Percentiles rank a stretch among this genome's conserved stretches.
These are phyloP conservation scores for Echium plantagineum DNA, from an alignment of 257 asterid species.

Conservation along the genomic window DNA sequence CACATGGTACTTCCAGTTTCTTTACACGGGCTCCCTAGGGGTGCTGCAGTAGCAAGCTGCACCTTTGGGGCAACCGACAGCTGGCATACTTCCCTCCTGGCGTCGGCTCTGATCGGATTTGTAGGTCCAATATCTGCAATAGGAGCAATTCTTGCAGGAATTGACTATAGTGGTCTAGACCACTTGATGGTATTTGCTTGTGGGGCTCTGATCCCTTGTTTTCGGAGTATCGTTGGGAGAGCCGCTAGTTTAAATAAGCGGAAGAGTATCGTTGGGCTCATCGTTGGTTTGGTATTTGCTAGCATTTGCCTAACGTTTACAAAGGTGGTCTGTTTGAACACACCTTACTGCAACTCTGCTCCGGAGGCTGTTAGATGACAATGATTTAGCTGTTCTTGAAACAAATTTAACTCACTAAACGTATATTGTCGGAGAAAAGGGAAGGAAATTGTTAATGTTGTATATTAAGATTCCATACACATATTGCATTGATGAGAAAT, in stretches of 20 bases:
- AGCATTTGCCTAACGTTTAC: constrained; percentile 64
- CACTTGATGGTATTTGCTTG: constrained; percentile 84
- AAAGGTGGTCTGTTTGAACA: constrained; percentile 85
- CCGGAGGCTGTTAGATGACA: constrained; percentile 95
- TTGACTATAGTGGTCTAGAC: constrained; percentile 86
- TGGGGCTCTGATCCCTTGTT: constrained; percentile 88
- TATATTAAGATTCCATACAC: no score
- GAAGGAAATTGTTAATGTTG: not conserved
- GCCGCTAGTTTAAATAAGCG: constrained; percentile 52
- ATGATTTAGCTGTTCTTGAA: not conserved
- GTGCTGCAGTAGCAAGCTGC: constrained; percentile 98
- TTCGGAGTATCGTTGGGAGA: constrained; percentile 50
- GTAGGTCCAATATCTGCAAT: constrained; percentile 88
- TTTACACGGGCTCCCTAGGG: constrained; percentile 88
- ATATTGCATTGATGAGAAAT: not conserved
- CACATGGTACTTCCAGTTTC: constrained; percentile 97
- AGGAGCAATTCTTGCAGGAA: constrained; percentile 76
- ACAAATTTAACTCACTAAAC: not conserved
- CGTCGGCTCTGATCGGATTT: constrained; percentile 70
- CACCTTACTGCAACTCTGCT: constrained; percentile 95
- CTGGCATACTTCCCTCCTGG: constrained; percentile 75
- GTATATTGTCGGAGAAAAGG: not conserved
- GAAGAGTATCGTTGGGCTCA: constrained; percentile 52
- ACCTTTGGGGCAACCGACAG: constrained; percentile 80
- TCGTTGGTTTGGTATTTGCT: constrained; percentile 49